A percentile compares a stretch with the other conserved stretches of the same genome.
phyloP scores from a whole-genome alignment of 768 basidiomycete species.

The Termitomyces heimii region DNA sequence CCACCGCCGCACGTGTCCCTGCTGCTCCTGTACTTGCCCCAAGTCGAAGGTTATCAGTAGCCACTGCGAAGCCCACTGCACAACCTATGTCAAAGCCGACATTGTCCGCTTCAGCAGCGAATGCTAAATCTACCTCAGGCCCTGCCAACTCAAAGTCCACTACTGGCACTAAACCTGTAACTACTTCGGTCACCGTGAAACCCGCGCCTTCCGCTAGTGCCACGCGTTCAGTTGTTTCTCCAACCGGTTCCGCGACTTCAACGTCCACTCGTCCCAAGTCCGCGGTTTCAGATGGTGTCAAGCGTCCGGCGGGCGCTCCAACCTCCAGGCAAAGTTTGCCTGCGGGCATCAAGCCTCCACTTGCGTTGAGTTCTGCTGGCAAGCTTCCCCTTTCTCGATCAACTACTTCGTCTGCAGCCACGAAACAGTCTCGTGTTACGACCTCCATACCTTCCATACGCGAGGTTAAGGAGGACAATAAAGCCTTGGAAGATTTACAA shows the following conservation, averaged over 20 bases:
- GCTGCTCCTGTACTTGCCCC: constrained; percentile 28
- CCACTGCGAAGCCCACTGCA: constrained; percentile 30
- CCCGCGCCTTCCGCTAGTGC: constrained; percentile 26
- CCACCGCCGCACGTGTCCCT: constrained; percentile 23
- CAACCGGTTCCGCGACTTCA: constrained; percentile 46
- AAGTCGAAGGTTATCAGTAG: constrained; percentile 39
- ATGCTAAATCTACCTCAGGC: constrained; percentile 27
- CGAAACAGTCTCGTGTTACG: constrained; percentile 40
- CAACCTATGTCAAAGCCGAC: constrained; percentile 28
- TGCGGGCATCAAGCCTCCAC: constrained; percentile 25
- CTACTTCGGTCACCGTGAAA: constrained; percentile 20
- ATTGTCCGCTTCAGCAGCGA: constrained; percentile 36
- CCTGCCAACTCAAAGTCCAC: constrained; percentile 19
- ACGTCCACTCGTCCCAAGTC: constrained; percentile 53
- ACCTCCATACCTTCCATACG: constrained; percentile 71
- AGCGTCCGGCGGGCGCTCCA: constrained; percentile 31
- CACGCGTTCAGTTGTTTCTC: constrained; percentile 51
- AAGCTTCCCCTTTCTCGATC: constrained; percentile 25
- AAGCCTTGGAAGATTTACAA: constrained; percentile 51
- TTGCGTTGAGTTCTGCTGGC: constrained; percentile 19
- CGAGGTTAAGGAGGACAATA: constrained; percentile 61
- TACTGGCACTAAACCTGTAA: neutral
- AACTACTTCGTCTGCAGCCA: constrained; percentile 21
- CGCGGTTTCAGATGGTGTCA: constrained; percentile 60
- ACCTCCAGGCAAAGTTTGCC: constrained; percentile 38